These are phyloP conservation scores for Fusarium beomiforme DNA, from an alignment of 2,329 filamentous ascomycete genomes.

Conservation along the genomic window DNA sequence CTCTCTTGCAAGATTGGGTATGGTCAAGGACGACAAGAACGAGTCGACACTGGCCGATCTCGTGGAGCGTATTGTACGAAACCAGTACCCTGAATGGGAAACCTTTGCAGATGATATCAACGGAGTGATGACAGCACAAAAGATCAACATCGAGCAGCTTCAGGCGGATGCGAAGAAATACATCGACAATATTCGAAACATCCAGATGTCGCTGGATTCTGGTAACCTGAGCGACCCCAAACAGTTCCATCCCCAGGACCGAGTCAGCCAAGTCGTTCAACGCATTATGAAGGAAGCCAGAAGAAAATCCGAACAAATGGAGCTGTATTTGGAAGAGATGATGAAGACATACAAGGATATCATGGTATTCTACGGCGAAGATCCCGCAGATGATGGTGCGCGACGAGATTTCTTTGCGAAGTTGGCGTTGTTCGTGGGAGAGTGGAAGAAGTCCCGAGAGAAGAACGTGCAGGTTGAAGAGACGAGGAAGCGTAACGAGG, in stretches of 20 bases:
- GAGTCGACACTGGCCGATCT: constrained; percentile 95
- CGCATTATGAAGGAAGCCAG: constrained; percentile 96
- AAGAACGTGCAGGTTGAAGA: constrained; percentile 92
- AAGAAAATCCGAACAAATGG: constrained; percentile 95
- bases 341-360: constrained; percentile 91
- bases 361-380: constrained; percentile 96
- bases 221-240: constrained; percentile 96
- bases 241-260: constrained; percentile 97
- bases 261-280: constrained; percentile 90
- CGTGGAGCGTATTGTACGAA: constrained; percentile 94
- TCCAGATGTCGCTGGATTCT: constrained; percentile 89
- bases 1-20: constrained; percentile 88
- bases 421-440: constrained; percentile 85
- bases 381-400: constrained; percentile 90
- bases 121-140: constrained; percentile 81
- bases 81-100: constrained; percentile 97
- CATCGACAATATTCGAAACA: constrained; percentile 93
- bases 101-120: constrained; percentile 85
- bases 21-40: constrained; percentile 99
- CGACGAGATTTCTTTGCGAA: constrained; percentile 95
- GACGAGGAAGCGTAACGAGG: constrained; percentile 84
- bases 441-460: constrained; percentile 96
- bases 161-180: constrained; percentile 89
- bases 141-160: constrained; percentile 94
- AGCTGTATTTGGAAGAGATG: constrained; percentile 94